Evolutionary conservation across 2,329 filamentous ascomycete genomes (phyloP), one percentile per base, ranked within the genome.

Genomic region (Ophiosphaerella herpotricha): DNA sequence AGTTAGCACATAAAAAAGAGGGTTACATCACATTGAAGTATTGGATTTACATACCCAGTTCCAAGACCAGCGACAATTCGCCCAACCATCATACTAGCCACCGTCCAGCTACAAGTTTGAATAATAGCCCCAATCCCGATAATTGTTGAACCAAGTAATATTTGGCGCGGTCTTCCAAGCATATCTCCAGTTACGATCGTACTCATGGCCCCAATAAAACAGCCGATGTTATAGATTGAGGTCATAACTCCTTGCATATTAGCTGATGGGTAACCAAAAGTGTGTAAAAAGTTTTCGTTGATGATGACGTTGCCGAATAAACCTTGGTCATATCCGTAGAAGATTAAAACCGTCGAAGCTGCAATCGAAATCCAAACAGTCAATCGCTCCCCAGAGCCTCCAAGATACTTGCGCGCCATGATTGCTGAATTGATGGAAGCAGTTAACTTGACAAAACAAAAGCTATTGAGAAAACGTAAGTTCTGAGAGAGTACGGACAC

Each of bases 81-180:
- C 41, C 74, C 60, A 52, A 71, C 68, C 57, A 75, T 70, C 68
- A 75, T 72, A 16, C 66, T 65, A 3, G 68, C 59, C n/a, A 74
- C 71, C 16, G 61, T 66, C 50, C 64, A 71, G 39, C 68, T 68
- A 21, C 67, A 69, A 0, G 72, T 68, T 43, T 75, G 72, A 2
- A 75, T 64, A 14, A 74, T 63, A 6, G 72, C 71, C 13, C 73
- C 72, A 39, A 72, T 60, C 0, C 61, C 69, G 41, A 75, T 74
- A n/a, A 74, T 60, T 2, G 68, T 66, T 8, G 71, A 80, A 12
- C 85, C 85, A 6, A 85, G 75, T 50, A 87, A 78, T 42, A 85
- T 84, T 11, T 79, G 79, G 34, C 80, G 73, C 58, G 78, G 76
- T n/a, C 84, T 76, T 6, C 83, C 84, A 32, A 85, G 77, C 1